These are phyloP conservation scores for Fusarium haematococcum DNA, from an alignment of 2,329 filamentous ascomycete genomes.

Conservation along the genomic window DNA sequence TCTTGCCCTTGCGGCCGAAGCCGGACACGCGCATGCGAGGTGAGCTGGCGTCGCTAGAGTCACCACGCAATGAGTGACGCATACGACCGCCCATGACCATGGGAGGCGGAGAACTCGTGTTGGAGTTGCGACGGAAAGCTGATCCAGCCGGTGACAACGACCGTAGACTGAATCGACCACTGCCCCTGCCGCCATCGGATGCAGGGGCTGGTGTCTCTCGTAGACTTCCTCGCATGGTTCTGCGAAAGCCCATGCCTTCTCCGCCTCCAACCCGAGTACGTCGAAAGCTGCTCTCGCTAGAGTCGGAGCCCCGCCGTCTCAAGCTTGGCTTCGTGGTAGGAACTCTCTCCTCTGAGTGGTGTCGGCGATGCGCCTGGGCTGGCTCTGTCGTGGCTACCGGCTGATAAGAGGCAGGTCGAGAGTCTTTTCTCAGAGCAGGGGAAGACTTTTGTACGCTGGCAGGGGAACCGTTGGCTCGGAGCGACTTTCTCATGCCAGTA, in stretches of 20 bases:
- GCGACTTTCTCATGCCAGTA: slow-evolving; percentile 40
- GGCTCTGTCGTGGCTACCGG: slow-evolving; percentile 27
- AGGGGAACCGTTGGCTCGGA: slow-evolving; percentile 32
- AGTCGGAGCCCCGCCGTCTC: slow-evolving; percentile 69
- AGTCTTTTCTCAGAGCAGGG: slow-evolving; percentile 10
- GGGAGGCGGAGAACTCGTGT: slow-evolving; percentile 50
- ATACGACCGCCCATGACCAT: slow-evolving; percentile 54
- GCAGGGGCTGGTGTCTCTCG: slow-evolving; percentile 36
- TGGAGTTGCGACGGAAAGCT: slow-evolving; percentile 59
- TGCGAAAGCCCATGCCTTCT: slow-evolving; percentile 72
- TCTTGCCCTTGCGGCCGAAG: slow-evolving; percentile 54
- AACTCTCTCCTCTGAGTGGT: slow-evolving; percentile 42
- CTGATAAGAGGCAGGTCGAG: slow-evolving; percentile 49
- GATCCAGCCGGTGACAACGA: slow-evolving; percentile 76
- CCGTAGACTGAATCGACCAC: slow-evolving; percentile 77
- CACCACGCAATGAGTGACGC: slow-evolving; percentile 60
- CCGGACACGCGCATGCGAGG: slow-evolving; percentile 56
- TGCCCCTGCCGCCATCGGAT: slow-evolving; percentile 47
- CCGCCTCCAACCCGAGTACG: slow-evolving; percentile 64
- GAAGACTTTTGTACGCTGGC: slow-evolving; percentile 11
- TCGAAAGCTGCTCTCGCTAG: slow-evolving; percentile 86
- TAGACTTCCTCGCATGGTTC: slow-evolving; percentile 72
- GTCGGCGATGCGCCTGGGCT: slow-evolving; percentile 37
- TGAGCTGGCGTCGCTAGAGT: slow-evolving; percentile 51
- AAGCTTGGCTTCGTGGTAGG: slow-evolving; percentile 50